Conservation (phyloP, 305 asterid genomes). For the Andrographis paniculata region DNA sequence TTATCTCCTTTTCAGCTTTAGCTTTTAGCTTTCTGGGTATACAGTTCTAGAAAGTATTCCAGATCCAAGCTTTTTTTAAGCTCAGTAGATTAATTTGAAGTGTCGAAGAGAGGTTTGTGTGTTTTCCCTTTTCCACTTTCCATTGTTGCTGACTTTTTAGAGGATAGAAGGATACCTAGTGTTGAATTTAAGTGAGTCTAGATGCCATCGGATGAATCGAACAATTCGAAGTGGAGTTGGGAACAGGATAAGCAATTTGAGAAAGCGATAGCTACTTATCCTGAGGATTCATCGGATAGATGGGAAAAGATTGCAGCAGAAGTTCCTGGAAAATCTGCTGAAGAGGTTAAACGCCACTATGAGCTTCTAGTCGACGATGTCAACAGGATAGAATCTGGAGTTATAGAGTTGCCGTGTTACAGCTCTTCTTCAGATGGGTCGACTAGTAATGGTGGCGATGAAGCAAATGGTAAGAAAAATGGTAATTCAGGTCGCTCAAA, state of each 20-base stretch:
- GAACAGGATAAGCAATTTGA: slow-evolving; percentile 80
- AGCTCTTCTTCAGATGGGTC: slow-evolving; percentile 50
- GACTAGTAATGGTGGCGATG: slow-evolving; percentile 40
- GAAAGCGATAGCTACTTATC: slow-evolving; percentile 60
- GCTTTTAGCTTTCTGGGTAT: too few relatives aligned
- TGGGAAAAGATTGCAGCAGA: slow-evolving; percentile 81
- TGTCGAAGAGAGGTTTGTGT: too few relatives aligned
- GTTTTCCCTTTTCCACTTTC: too few relatives aligned
- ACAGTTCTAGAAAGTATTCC: too few relatives aligned
- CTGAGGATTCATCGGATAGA: slow-evolving; percentile 50
- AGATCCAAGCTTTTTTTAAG: slow-evolving; percentile 3
- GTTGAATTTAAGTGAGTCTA: slow-evolving; percentile 21
- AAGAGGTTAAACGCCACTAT: slow-evolving; percentile 66
- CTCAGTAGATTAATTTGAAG: too few relatives aligned
- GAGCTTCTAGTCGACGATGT: slow-evolving; percentile 70
- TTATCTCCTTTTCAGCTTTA: too few relatives aligned
- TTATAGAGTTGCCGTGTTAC: slow-evolving; percentile 57
- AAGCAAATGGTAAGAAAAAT: slow-evolving; percentile 44
- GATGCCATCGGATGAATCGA: slow-evolving; percentile 70
- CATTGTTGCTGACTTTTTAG: too few relatives aligned
- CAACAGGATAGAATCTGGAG: slow-evolving; percentile 59
- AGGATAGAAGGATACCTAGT: slow-evolving; percentile 5
- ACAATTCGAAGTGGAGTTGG: slow-evolving; percentile 66
- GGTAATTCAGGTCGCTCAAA: slow-evolving; percentile 35
- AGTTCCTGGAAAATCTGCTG: slow-evolving; percentile 65